phyloP scores from a whole-genome alignment of 768 basidiomycete species.

The Tulasnella sp. region DNA sequence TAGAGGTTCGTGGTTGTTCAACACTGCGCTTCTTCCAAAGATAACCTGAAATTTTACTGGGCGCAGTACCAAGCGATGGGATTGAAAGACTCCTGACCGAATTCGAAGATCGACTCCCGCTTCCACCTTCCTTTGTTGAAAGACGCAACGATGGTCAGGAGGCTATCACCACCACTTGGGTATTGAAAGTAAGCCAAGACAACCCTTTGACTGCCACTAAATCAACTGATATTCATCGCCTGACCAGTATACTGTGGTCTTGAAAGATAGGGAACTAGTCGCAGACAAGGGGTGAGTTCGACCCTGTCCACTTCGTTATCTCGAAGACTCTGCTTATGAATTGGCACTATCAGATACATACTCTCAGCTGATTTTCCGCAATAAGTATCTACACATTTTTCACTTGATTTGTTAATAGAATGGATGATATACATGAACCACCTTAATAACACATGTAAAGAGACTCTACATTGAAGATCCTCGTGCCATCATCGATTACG shows the following conservation, averaged over 20 bases:
- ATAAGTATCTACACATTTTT: constrained; percentile 1
- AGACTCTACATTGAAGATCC: too few species aligned
- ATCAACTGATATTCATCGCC: not conserved
- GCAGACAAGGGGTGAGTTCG: constrained; percentile 15
- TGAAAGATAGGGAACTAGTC: constrained; percentile 13
- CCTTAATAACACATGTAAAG: too few species aligned
- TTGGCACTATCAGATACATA: constrained; percentile 1
- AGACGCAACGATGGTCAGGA: not conserved
- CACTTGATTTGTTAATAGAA: too few species aligned
- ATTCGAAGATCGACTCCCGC: constrained; percentile 13
- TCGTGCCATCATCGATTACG: not conserved
- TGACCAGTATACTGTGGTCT: constrained; percentile 15
- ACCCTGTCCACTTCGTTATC: not conserved
- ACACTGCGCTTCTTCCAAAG: not conserved
- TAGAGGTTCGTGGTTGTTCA: constrained; percentile 3
- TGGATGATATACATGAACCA: too few species aligned
- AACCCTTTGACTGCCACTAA: not conserved
- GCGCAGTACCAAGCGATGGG: constrained; percentile 10
- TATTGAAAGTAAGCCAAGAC: constrained; percentile 10
- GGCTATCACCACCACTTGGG: constrained; percentile 13
- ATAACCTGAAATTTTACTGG: not conserved
- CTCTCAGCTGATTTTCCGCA: constrained; percentile 7
- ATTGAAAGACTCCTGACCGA: constrained; percentile 11
- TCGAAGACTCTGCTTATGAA: not conserved
- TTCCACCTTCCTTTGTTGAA: constrained; percentile 10